phyloP scores from a whole-genome alignment of 2,329 filamentous ascomycete genomes.

The Sarocladiaceae sp. region DNA sequence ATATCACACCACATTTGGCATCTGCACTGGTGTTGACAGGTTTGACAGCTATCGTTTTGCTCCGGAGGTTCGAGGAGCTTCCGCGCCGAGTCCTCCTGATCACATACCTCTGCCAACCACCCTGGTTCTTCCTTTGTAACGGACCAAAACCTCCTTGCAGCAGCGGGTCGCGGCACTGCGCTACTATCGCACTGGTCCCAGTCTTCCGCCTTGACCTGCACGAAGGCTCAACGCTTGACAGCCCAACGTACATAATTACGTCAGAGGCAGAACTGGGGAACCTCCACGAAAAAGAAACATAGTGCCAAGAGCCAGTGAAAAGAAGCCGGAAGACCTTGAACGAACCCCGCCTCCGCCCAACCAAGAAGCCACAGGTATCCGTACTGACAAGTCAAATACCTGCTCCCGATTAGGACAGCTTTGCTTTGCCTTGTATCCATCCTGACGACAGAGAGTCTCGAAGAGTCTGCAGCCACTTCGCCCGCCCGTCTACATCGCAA shows the following conservation, averaged over 20 bases:
- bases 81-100: neutral
- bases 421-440: conserved; percentile 1
- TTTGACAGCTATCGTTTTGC: too few relatives aligned
- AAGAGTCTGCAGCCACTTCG: conserved; percentile 1
- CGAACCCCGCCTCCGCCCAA: neutral
- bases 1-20: too few relatives aligned
- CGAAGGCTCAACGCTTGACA: conserved; percentile 1
- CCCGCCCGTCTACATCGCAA: neutral
- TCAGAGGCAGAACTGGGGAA: conserved; percentile 3
- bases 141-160: conserved; percentile 1
- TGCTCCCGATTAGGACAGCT: neutral
- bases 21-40: too few relatives aligned
- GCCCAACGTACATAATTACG: conserved; percentile 4
- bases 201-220: conserved; percentile 2
- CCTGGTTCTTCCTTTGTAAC: neutral
- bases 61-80: neutral
- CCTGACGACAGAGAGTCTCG: neutral
- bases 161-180: neutral
- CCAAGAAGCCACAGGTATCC: neutral
- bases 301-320: neutral
- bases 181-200: conserved; percentile 1
- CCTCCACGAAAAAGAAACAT: neutral
- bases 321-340: neutral
- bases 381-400: too few relatives aligned
- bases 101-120: too few relatives aligned